Evolutionary conservation across 2,329 filamentous ascomycete species (phyloP), one percentile per base, ranked within the genome.

Genomic region (Ophiosphaerella herpotricha): DNA sequence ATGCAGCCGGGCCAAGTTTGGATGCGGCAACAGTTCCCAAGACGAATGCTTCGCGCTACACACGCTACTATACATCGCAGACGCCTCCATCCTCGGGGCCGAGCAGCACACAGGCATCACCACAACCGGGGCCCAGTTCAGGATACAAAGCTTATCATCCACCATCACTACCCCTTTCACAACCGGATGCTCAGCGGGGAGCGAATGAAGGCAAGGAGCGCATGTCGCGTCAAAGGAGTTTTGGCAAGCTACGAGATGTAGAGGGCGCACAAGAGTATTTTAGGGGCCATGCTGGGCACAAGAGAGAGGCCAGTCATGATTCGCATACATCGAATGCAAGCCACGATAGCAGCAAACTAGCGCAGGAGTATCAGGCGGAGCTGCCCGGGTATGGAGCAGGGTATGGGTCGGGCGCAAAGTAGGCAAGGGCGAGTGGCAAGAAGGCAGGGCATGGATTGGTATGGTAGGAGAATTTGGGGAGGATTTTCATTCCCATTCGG

Each of bases 401-500:
- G 4, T 67, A 67, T 42, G 53, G 52, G 26, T 8, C 26, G 11
- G 11, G 26, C 7, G 26, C 26, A 29, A 29, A 11, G 11, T 29
- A 7, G 26, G 26, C 18, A 21, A 21, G 26, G 26, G 26, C 11
- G 26, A 11, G 11, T 29, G 26, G 6, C 11, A 29, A 29, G 26
- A 7, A 29, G 7, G 6, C 6, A 29, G 26, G 26, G 6, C 7
- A 29, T 29, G 26, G 26, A 29, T 29, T 29, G 26, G 26, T 29
- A 29, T 29, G 26, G 26, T 11, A 29, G 7, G 26, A 11, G 26
- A 29, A 8, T 29, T 8, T 29, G 18, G 2, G 18, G 18, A 21
- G 18, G 18, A 21, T 29, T 24, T 12, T 54, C 52, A 77, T 55
- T 78, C 77, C 78, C 78, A 80, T 57, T 79, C 52, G 0, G 77